Evolutionary conservation across 78 protist genomes (phyloP).

Genomic region (Tieghemostelium lacteum): DNA sequence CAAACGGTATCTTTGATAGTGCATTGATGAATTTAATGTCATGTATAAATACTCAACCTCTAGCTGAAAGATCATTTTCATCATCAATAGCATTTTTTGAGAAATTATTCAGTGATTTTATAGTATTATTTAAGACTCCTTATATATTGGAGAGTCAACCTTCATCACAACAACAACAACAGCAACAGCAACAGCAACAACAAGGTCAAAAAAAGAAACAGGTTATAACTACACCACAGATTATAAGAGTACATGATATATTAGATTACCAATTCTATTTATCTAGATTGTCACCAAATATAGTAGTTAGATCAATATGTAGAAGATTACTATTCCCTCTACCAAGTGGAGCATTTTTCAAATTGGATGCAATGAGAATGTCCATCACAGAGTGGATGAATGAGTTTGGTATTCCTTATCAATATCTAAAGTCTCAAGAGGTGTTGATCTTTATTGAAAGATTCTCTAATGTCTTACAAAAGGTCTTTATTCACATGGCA

Average conservation of each 20-base stretch:
- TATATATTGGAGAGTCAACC: conserved; percentile 15
- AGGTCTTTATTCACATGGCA: conserved; percentile 13
- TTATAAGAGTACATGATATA: background rate
- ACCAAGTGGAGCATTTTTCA: conserved; percentile 28
- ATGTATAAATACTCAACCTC: background rate
- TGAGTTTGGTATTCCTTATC: conserved; percentile 48
- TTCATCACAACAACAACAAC: background rate
- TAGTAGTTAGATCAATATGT: conserved; percentile 31
- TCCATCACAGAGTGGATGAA: conserved; percentile 60
- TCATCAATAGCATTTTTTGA: conserved; percentile 4
- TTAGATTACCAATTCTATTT: conserved; percentile 55
- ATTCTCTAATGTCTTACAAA: conserved; percentile 20
- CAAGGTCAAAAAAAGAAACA: conserved; percentile 17
- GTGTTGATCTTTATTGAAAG: conserved; percentile 9
- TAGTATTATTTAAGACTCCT: conserved; percentile 28
- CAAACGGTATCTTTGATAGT: conserved; percentile 13
- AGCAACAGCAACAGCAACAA: background rate
- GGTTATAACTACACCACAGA: background rate
- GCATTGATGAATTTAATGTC: background rate
- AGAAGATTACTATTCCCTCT: conserved; percentile 56
- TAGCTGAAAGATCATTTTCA: background rate
- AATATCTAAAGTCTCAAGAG: background rate
- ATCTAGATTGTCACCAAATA: conserved; percentile 45
- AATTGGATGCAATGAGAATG: background rate
- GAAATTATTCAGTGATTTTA: conserved; percentile 15